Percentiles rank a stretch among this genome's conserved stretches.
phyloP scores from a whole-genome alignment of 768 basidiomycete species.

The Dacryopinax primogenitus region DNA sequence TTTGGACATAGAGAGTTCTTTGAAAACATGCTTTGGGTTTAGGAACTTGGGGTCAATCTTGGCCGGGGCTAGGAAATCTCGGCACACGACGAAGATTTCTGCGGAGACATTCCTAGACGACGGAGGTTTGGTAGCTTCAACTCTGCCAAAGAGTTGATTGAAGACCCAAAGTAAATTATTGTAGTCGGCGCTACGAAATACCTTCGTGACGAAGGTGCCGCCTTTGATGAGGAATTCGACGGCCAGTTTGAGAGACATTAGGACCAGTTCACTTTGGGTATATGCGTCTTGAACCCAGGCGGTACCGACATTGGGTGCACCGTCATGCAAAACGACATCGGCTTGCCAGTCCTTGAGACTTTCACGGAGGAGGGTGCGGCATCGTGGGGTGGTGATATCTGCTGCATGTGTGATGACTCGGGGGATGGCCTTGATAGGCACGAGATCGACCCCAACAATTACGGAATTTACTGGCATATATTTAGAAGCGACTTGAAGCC shows the following conservation, averaged over 20 bases:
- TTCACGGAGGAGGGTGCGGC: constrained; percentile 69
- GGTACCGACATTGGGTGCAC: constrained; percentile 97
- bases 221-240: constrained; percentile 89
- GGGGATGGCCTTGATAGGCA: constrained; percentile 91
- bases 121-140: constrained; percentile 97
- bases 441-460: constrained; percentile 93
- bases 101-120: constrained; percentile 98
- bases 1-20: constrained; percentile 49
- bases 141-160: constrained; percentile 85
- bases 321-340: constrained; percentile 94
- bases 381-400: constrained; percentile 87
- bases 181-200: constrained; percentile 96
- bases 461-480: constrained; percentile 89
- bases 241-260: constrained; percentile 88
- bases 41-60: constrained; percentile 96
- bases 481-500: constrained; percentile 96
- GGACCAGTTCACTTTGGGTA: constrained; percentile 88
- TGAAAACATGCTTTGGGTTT: constrained; percentile 95
- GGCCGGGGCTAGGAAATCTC: constrained; percentile 86
- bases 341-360: constrained; percentile 99
- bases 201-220: constrained; percentile 93
- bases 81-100: constrained; percentile 98
- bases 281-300: constrained; percentile 99
- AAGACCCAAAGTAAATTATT: constrained; percentile 99
- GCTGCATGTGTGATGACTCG: constrained; percentile 80